Percentiles rank a stretch among this genome's conserved stretches.
These are phyloP conservation scores for Lecanoromycetidae sp. DNA, from an alignment of 2,329 filamentous ascomycete genomes.

Conservation along the genomic window DNA sequence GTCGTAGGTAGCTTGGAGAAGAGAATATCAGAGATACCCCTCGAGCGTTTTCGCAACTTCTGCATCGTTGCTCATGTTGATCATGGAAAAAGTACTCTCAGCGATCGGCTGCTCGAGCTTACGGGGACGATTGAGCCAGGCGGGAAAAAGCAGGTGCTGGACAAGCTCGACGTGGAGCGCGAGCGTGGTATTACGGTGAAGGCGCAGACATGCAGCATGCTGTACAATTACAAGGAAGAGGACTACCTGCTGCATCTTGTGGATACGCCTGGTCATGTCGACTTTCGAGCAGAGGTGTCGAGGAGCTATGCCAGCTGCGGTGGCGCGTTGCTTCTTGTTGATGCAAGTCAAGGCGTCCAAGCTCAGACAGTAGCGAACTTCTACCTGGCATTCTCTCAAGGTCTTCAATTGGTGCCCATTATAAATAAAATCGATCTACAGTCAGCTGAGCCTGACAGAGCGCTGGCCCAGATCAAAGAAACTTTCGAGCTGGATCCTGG, in stretches of 20 bases:
- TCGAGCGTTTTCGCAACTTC: conserved; percentile 65
- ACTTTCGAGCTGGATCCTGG: conserved; percentile 79
- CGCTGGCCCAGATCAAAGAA: conserved; percentile 71
- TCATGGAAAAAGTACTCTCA: conserved; percentile 94
- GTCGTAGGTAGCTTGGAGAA: conserved; percentile 43
- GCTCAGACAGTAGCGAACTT: conserved; percentile 98
- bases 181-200: conserved; percentile 97
- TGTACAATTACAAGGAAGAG: conserved; percentile 72
- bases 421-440: conserved; percentile 95
- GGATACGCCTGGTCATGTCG: conserved; percentile 93
- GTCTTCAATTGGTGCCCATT: conserved; percentile 73
- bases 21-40: conserved; percentile 40
- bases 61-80: conserved; percentile 98
- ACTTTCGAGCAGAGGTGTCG: conserved; percentile 93
- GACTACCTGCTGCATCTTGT: conserved; percentile 94
- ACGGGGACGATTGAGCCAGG: conserved; percentile 85
- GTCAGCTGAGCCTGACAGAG: conserved; percentile 74
- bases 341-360: conserved; percentile 92
- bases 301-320: conserved; percentile 93
- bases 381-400: conserved; percentile 90
- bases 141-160: conserved; percentile 85
- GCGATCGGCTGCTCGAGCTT: conserved; percentile 80
- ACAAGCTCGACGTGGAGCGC: conserved; percentile 92
- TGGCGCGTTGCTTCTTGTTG: conserved; percentile 80
- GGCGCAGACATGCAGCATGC: conserved; percentile 96